phyloP scores from a whole-genome alignment of 257 asterid species.

The Solanum chilense region DNA sequence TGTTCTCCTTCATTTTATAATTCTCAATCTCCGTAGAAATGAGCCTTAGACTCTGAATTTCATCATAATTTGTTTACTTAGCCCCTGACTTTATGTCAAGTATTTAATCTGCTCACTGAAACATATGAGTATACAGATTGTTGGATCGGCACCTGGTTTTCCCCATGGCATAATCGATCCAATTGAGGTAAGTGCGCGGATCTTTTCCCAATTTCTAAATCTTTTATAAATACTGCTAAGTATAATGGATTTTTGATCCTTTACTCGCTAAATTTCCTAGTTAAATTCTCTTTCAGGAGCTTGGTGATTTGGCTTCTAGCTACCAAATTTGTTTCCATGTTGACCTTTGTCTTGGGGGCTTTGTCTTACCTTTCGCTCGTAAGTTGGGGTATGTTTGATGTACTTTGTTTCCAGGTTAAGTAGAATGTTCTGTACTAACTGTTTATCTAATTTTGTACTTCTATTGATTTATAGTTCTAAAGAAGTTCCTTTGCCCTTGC shows the following conservation, averaged over 20 bases:
- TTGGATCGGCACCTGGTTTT: slow-evolving; percentile 99
- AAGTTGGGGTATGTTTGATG: slow-evolving; percentile 69
- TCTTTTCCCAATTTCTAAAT: background rate
- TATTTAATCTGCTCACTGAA: background rate
- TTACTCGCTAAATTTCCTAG: background rate
- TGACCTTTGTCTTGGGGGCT: slow-evolving; percentile 98
- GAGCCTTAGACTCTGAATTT: background rate
- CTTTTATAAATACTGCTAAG: background rate
- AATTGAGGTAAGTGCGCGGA: slow-evolving; percentile 55
- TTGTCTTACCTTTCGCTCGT: slow-evolving; percentile 96
- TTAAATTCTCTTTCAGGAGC: slow-evolving; percentile 48
- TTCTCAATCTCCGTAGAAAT: background rate
- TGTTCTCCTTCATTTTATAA: background rate
- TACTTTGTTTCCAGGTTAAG: background rate
- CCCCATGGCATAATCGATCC: slow-evolving; percentile 99
- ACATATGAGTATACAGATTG: slow-evolving; percentile 46
- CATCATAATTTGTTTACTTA: background rate
- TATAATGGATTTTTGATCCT: background rate
- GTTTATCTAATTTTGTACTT: background rate
- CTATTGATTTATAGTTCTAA: background rate
- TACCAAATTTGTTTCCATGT: slow-evolving; percentile 79
- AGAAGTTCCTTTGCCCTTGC: background rate
- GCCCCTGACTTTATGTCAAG: background rate
- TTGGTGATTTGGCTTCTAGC: slow-evolving; percentile 71
- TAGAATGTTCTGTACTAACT: background rate